These are phyloP conservation scores for Hawksworthiomyces lignivorus DNA, from an alignment of 2,329 filamentous ascomycete species.

Conservation along the genomic window DNA sequence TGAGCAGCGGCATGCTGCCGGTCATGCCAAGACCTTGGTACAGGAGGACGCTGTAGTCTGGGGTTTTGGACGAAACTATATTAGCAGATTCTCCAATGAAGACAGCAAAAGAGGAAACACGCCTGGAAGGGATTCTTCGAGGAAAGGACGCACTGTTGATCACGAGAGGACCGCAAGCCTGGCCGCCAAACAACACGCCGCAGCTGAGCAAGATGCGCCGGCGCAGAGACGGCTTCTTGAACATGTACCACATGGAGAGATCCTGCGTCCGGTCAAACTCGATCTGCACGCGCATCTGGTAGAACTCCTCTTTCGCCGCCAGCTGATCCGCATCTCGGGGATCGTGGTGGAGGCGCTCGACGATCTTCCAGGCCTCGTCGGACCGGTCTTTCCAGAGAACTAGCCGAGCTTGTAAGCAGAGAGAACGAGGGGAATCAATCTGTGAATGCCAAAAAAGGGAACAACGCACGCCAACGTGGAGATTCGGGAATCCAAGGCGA, in stretches of 20 bases:
- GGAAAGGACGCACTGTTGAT: too few relatives aligned
- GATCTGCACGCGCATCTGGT: constrained; percentile 35
- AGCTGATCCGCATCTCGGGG: constrained; percentile 27
- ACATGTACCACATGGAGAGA: constrained; percentile 25
- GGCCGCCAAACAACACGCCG: constrained; percentile 6
- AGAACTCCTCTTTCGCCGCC: constrained; percentile 33
- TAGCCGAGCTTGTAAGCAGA: too few relatives aligned
- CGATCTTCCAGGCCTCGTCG: constrained; percentile 30
- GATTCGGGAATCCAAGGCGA: constrained; percentile 30
- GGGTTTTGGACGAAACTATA: too few relatives aligned
- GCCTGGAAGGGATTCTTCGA: too few relatives aligned
- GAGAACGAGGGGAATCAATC: too few relatives aligned
- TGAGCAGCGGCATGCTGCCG: constrained; percentile 8
- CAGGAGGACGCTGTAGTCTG: constrained; percentile 5
- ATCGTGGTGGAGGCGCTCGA: constrained; percentile 32
- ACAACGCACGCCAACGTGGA: too few relatives aligned
- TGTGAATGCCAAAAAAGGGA: too few relatives aligned
- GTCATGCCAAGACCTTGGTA: constrained; percentile 5
- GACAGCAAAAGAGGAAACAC: too few relatives aligned
- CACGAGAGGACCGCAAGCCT: constrained; percentile 5
- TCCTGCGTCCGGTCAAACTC: constrained; percentile 29
- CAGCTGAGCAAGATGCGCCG: constrained; percentile 29
- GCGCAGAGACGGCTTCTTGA: constrained; percentile 32
- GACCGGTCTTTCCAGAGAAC: constrained; percentile 28
- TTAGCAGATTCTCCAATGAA: too few relatives aligned